Evolutionary conservation across 2,329 filamentous ascomycete species (phyloP), one percentile per base, ranked within the genome.

Genomic region (Colletotrichum ledebouriae): DNA sequence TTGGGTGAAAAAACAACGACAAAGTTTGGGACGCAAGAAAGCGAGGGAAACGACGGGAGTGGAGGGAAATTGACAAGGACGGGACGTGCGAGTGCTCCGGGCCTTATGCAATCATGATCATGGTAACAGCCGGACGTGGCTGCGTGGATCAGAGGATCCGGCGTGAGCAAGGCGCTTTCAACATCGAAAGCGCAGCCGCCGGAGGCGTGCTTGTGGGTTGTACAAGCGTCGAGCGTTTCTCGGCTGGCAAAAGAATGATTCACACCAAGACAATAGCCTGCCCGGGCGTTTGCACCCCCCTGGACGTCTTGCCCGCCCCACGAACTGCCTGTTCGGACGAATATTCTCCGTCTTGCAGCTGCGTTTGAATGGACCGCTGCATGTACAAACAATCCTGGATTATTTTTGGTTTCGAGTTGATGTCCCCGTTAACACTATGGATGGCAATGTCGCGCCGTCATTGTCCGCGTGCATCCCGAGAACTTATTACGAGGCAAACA

Each of bases 211-310:
- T 49, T 37, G 44, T 49, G 29, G n/a, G 34, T 29, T 33, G 25
- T 29, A 59, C 44, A 59, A 59, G 57, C 57, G 57, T 59, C 34
- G 33, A 59, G 41, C 44, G 42, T 59, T 59, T 59, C 57, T 50
- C 57, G 57, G 57, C 44, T 41, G 42, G 53, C 55, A 50, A 37
- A 33, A 37, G 17, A 55, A 37, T 55, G 29, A 55, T 22, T n/a
- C 11, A 55, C n/a, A 34, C 52, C 34, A 55, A 20, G 52, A 55
- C 34, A 55, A 39, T 55, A 25, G 52, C 33, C 34, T 20, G 20
- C 17, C 33, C 34, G 17, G 52, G 52, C 52, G 52, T 55, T 55
- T 55, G 34, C 39, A 20, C 20, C 52, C 37, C 52, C 4, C 47
- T 50, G 10, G 29, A 0, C 49, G 15, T 53, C 34, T 34, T 6